phyloP scores from a whole-genome alignment of 441 rosid genomes.

The Adansonia gregorii region DNA sequence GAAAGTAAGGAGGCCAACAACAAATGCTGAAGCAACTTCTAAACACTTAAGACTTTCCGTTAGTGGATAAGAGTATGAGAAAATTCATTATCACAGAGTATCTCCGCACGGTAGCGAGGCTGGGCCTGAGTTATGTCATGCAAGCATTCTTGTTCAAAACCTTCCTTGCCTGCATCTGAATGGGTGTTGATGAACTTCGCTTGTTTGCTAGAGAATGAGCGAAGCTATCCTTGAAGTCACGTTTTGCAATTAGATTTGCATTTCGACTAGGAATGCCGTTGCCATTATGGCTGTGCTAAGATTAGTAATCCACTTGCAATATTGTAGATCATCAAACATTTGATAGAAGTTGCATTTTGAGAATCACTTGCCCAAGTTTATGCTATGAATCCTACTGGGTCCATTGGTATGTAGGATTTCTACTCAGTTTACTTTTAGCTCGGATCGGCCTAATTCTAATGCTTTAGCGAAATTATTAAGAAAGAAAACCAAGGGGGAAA shows the following conservation, averaged over 20 bases:
- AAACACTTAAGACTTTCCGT: background rate
- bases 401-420: background rate
- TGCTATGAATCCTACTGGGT: background rate
- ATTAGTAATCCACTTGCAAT: background rate
- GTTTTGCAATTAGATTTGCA: background rate
- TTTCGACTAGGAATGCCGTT: background rate
- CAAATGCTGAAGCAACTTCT: background rate
- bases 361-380: background rate
- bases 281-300: background rate
- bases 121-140: background rate
- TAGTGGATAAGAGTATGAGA: background rate
- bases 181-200: background rate
- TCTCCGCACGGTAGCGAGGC: background rate
- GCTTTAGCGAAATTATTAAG: background rate
- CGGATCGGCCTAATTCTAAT: background rate
- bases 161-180: background rate
- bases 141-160: background rate
- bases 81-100: background rate
- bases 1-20: background rate
- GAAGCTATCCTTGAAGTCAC: background rate
- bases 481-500: background rate
- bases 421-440: background rate
- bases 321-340: background rate
- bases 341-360: background rate
- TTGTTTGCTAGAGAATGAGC: background rate